A percentile compares a stretch with the other conserved stretches of the same genome.
Conservation (phyloP, 1,139 yeast species). For the Scheffersomyces insectosa region DNA sequence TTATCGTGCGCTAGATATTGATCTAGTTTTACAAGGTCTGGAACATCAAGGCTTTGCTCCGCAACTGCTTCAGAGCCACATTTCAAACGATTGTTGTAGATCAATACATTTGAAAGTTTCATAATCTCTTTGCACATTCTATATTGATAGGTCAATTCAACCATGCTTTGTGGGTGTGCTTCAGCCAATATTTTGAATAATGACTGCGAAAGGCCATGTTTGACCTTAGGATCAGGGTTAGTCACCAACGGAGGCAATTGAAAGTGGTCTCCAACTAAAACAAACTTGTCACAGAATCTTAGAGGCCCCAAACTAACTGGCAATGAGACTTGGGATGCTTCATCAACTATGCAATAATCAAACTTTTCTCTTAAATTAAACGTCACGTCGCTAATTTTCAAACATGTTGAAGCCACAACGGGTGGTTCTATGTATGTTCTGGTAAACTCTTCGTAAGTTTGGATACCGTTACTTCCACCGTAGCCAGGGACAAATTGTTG, state of each 20-base stretch:
- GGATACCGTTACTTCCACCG: constrained; percentile 34
- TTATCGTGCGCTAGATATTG: constrained; percentile 10
- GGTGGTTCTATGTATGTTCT: constrained; percentile 54
- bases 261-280: constrained; percentile 92
- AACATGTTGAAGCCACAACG: constrained; percentile 87
- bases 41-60: constrained; percentile 50
- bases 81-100: constrained; percentile 71
- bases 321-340: constrained; percentile 92
- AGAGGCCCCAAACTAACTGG: constrained; percentile 91
- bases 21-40: constrained; percentile 26
- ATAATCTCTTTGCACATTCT: constrained; percentile 91
- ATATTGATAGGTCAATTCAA: constrained; percentile 78
- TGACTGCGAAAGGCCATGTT: constrained; percentile 72
- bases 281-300: constrained; percentile 71
- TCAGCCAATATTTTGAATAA: constrained; percentile 75
- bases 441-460: constrained; percentile 46
- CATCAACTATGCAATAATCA: constrained; percentile 94
- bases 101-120: constrained; percentile 75
- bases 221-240: constrained; percentile 54
- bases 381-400: constrained; percentile 70
- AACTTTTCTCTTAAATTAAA: constrained; percentile 59
- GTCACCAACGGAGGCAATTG: constrained; percentile 87
- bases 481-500: constrained; percentile 51
- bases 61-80: constrained; percentile 75
- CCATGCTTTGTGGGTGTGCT: constrained; percentile 67